phyloP scores from a whole-genome alignment of 1,139 yeast species.

The Magnusiomyces clavatus region DNA sequence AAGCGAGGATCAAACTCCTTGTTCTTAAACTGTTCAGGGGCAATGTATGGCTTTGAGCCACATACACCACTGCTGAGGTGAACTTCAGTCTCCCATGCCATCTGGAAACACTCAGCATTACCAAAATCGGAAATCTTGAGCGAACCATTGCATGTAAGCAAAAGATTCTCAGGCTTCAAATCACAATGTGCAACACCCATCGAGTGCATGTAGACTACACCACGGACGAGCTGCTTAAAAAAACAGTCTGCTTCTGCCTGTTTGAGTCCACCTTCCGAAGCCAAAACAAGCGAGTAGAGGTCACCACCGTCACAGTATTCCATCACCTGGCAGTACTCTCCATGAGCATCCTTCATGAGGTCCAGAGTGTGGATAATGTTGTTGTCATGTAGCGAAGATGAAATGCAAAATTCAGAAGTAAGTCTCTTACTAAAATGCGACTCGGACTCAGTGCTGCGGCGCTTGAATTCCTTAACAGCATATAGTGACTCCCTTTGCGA shows the following conservation, averaged over 20 bases:
- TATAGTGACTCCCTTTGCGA: conserved; percentile 44
- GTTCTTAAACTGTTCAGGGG: conserved; percentile 83
- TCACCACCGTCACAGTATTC: conserved; percentile 96
- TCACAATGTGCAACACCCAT: conserved; percentile 97
- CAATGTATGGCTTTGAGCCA: conserved; percentile 91
- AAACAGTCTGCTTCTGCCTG: conserved; percentile 90
- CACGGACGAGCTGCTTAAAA: conserved; percentile 83
- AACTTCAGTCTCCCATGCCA: conserved; percentile 93
- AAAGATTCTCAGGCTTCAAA: conserved; percentile 84
- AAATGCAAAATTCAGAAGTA: conserved; percentile 78
- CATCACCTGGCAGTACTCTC: conserved; percentile 94
- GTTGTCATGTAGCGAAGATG: conserved; percentile 68
- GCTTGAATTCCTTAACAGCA: conserved; percentile 78
- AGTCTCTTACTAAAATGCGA: conserved; percentile 60
- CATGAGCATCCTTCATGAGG: conserved; percentile 79
- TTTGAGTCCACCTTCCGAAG: conserved; percentile 71
- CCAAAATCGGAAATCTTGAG: conserved; percentile 94
- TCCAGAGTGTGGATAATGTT: conserved; percentile 85
- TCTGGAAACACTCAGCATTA: conserved; percentile 87
- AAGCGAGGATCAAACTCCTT: conserved; percentile 81
- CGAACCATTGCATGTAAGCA: conserved; percentile 71
- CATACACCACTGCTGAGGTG: conserved; percentile 80
- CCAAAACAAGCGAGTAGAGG: conserved; percentile 73
- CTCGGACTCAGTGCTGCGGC: conserved; percentile 48
- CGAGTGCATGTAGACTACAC: conserved; percentile 92